Base-by-base conservation (phyloP, 148 eudicot genomes). In the Arctostaphylos glauca region DNA sequence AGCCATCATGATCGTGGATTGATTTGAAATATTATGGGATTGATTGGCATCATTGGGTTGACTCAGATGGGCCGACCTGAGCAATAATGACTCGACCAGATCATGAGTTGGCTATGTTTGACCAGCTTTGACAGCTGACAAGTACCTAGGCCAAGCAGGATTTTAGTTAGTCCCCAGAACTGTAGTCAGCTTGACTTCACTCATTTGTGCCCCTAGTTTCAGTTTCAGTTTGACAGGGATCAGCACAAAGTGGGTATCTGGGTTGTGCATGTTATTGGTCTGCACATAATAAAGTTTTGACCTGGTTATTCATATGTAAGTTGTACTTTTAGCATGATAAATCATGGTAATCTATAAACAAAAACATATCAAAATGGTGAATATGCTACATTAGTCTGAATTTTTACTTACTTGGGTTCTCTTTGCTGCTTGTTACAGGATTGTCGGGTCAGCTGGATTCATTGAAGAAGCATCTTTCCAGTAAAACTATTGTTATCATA, bases 401-500 rank as follows among this genome's bases (percentile, higher is more conserved):
- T 43, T 12, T 15, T 67, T 77, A 25, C 47, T 67, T 77, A 25
- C 47, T 64, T 52, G 50, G 43, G 46, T 68, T 52, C 47, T 84
- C 44, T 52, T 23, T 14, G n/a, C 79, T 46, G 67, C 52, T 55
- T 87, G 54, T 85, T 77, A 83, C 89, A 94, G 98, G 98, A 79
- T 84, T 87, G 70, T 73, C 79, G 31, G 67, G 60, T 60, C 91
- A 76, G 73, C 54, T 76, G 64, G 87, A 80, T 81, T 84, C 90
- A 74, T 81, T 87, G 52, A 90, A 83, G 84, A 93, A 89, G 86
- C 81, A 82, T 72, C 67, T 85, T 55, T 88, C 88, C 52, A 84
- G 88, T 84, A 90, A 90, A 87, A 76, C 81, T 50, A 80, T 87
- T 41, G 85, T 93, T 78, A 88, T 96, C 75, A 75, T 90, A 84